Base-by-base conservation (phyloP, 108 stramenopile genomes). In the Pseudonitzschia multiseries region DNA sequence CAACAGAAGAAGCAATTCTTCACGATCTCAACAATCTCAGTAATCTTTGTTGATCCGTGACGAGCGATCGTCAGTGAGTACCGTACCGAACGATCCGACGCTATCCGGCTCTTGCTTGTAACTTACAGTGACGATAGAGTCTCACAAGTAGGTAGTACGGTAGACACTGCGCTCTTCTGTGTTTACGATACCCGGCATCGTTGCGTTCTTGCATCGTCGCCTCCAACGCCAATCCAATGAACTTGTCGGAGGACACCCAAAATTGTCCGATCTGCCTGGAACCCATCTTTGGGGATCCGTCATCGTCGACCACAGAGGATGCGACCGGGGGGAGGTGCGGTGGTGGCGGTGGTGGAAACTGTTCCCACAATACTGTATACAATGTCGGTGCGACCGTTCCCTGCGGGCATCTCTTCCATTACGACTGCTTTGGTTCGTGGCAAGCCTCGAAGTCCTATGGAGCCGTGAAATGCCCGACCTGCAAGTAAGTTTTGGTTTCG, bases 371-470 rank as follows among this genome's bases (percentile, higher is more conserved):
- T 40, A 44, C 48, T 33, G 33, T 40, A 36, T 29, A 71, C 42
- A 40, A 50, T 22, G 33, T 80, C 4, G 73, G 74, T 15, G 68
- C 79, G 10, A 60, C 69, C 2, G 65, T 80, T 61, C 79, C 79
- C 2, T 80, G 79, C 66, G 79, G 79, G 13, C 79, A 80, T 71
- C 52, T 76, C n/a, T 80, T 71, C 63, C 79, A 80, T 61, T 32
- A 64, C 26, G 57, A 71, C 0, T 80, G 79, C 41, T 75, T 80
- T 60, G 65, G 24, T 26, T 8, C 36, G 32, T 80, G 79, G 79
- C 32, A 42, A 20, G 70, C 73, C 20, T 61, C 59, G 0, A 2
- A 21, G 42, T 4, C 8, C 12, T 22, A 29, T 50, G n/a, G 46
- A 10, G 44, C 26, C n/a, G 36, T 48, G 28, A 67, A 67, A 29